Conservation (phyloP, 2,329 filamentous ascomycete species). For the Phialemonium atrogriseum region DNA sequence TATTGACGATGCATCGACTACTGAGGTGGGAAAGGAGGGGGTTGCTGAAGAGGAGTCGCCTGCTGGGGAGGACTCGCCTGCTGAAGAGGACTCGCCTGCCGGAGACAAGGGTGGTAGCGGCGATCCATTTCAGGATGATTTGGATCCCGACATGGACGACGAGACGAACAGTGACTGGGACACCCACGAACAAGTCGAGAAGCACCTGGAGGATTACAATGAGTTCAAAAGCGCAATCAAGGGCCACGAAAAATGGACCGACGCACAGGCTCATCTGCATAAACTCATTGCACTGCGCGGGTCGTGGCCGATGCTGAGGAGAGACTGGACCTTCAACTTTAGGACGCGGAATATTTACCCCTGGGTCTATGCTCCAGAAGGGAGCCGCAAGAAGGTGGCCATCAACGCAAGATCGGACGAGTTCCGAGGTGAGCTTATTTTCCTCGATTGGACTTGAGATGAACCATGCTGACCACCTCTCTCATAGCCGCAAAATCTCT, state of each 20-base stretch:
- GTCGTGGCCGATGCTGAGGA: slow-evolving; percentile 24
- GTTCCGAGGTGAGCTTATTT: slow-evolving; percentile 15
- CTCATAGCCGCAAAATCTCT: slow-evolving; percentile 24
- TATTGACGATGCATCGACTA: too few relatives aligned
- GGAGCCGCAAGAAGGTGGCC: slow-evolving; percentile 13
- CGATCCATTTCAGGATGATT: too few relatives aligned
- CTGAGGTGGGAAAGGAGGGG: too few relatives aligned
- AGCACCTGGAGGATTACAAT: slow-evolving; percentile 12
- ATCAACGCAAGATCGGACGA: slow-evolving; percentile 19
- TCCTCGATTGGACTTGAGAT: too few relatives aligned
- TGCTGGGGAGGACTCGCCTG: too few relatives aligned
- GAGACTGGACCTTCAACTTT: slow-evolving; percentile 22
- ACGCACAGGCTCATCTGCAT: slow-evolving; percentile 21
- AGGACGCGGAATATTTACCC: slow-evolving; percentile 23
- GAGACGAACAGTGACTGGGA: slow-evolving; percentile 10
- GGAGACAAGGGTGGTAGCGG: too few relatives aligned
- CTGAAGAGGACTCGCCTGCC: too few relatives aligned
- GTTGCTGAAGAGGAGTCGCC: too few relatives aligned
- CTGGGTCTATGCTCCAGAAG: slow-evolving; percentile 19
- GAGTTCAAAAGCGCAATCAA: slow-evolving; percentile 6
- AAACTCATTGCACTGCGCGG: slow-evolving; percentile 25
- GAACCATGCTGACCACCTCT: background rate
- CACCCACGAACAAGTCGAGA: slow-evolving; percentile 6
- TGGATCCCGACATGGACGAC: background rate
- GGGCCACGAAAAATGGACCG: slow-evolving; percentile 19